Evolutionary conservation across 2,329 filamentous ascomycete genomes (phyloP), one percentile per base, ranked within the genome.

Genomic region (Penicillium sp.): DNA sequence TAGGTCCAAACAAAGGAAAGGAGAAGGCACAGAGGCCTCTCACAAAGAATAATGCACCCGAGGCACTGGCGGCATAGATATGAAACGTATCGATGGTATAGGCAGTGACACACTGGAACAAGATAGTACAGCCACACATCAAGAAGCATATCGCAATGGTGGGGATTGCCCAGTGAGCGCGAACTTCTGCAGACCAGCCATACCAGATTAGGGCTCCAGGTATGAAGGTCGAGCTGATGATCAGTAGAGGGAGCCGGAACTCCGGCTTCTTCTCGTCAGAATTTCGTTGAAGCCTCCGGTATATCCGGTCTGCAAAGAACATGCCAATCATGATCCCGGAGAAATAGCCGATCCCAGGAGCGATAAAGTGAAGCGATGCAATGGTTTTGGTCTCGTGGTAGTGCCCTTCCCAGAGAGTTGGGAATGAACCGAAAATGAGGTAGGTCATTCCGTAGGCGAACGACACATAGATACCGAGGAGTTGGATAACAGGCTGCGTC

Each of bases 401-500:
- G 2, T 72, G 63, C 0, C 65, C 61, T 8, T 74, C 58, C 82
- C 83, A 88, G 0, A 88, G 70, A 0, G 68, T 65, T 0, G 85
- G 80, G 58, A 86, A 87, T 6, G 79, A 86, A 0, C 82, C 80
- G 0, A 88, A 77, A 31, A 84, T 74, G 37, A 87, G 79, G 46
- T 86, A 87, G 59, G 86, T 78, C 0, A 85, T 64, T 0, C 85
- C 84, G 55, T 85, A 86, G 2, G 81, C 69, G 53, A 83, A 81
- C 0, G 78, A 83, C 50, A 78, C 77, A 57, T 84, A 80, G 2
- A 79, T 37, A 0, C 82, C 75, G 0, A 81, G 67, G 11, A 80
- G 73, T 58, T 84, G 81, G n/a, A 86, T 77, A 51, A 85, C 84
- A 6, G 82, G 82, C 51, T 86, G 82, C 3, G 81, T 82, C 1